phyloP scores from a whole-genome alignment of 73 alveolate genomes.

The Stentor coeruleus region DNA sequence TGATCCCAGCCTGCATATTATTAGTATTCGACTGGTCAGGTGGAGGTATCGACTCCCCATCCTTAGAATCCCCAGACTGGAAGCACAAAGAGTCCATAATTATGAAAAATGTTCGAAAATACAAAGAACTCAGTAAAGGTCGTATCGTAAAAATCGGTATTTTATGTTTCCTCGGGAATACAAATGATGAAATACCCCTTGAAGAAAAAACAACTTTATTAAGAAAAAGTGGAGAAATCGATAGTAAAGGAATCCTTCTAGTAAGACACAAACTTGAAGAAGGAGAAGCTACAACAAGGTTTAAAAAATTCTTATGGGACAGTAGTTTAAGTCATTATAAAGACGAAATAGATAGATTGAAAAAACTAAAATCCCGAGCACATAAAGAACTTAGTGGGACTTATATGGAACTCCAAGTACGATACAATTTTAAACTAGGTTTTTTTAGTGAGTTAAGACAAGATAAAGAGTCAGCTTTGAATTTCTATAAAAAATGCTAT shows the following conservation, averaged over 20 bases:
- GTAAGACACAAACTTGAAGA: background rate
- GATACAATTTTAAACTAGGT: slow-evolving; percentile 13
- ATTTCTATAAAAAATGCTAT: background rate
- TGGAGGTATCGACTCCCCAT: slow-evolving; percentile 1
- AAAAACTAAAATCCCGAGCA: slow-evolving; percentile 12
- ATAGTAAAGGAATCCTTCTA: background rate
- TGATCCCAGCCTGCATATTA: slow-evolving; percentile 7
- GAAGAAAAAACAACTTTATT: background rate
- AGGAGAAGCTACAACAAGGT: background rate
- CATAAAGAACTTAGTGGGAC: slow-evolving; percentile 22
- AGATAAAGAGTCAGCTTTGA: slow-evolving; percentile 21
- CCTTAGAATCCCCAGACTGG: slow-evolving; percentile 15
- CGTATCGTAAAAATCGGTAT: slow-evolving; percentile 12
- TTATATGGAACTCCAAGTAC: slow-evolving; percentile 6
- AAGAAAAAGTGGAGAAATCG: background rate
- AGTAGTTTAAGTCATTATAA: background rate
- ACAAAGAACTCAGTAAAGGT: background rate
- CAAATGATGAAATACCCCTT: slow-evolving; percentile 8
- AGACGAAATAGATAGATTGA: slow-evolving; percentile 13
- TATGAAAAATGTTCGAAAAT: background rate
- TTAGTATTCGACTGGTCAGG: slow-evolving; percentile 17
- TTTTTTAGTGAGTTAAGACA: background rate
- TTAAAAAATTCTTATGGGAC: slow-evolving; percentile 17
- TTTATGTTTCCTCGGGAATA: background rate
- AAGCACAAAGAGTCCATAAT: background rate